These are phyloP conservation scores for Aspergillus proliferans DNA, from an alignment of 2,329 filamentous ascomycete genomes.

Conservation along the genomic window DNA sequence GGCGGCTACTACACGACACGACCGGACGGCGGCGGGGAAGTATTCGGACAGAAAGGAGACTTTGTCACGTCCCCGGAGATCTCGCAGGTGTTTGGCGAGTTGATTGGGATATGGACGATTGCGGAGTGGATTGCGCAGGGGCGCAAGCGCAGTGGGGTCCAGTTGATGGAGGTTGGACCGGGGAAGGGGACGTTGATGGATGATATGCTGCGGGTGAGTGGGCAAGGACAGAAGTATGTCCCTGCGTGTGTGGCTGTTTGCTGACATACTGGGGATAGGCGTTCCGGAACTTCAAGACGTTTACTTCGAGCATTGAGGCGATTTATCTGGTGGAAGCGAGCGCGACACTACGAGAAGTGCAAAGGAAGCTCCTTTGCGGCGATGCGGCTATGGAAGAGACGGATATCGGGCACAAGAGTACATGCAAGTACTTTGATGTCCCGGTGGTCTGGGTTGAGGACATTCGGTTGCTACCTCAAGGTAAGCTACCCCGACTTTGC, in stretches of 20 bases:
- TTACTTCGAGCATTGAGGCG: constrained; percentile 71
- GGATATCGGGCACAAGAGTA: constrained; percentile 66
- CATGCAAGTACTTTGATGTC: constrained; percentile 65
- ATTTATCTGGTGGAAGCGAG: constrained; percentile 96
- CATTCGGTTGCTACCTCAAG: constrained; percentile 70
- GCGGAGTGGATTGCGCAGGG: constrained; percentile 96
- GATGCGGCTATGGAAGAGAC: constrained; percentile 62
- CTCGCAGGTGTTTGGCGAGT: constrained; percentile 91
- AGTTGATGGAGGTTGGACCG: constrained; percentile 90
- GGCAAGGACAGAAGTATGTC: not conserved
- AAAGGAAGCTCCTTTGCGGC: constrained; percentile 77
- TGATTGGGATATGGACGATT: constrained; percentile 90
- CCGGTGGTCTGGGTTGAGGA: constrained; percentile 90
- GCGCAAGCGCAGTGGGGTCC: constrained; percentile 63
- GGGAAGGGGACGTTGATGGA: constrained; percentile 95
- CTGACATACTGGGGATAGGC: constrained; percentile 50
- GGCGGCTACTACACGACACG: constrained; percentile 90
- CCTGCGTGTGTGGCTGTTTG: not conserved
- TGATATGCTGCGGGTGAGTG: constrained; percentile 79
- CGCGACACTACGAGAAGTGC: constrained; percentile 64
- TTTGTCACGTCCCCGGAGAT: constrained; percentile 98
- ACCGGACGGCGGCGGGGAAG: constrained; percentile 63
- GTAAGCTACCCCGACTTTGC: constrained; percentile 35
- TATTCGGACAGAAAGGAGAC: constrained; percentile 88
- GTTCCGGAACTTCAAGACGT: constrained; percentile 71